Conservation (phyloP, 495 filamentous ascomycete species). For the Hyphodiscus hymeniophilus region DNA sequence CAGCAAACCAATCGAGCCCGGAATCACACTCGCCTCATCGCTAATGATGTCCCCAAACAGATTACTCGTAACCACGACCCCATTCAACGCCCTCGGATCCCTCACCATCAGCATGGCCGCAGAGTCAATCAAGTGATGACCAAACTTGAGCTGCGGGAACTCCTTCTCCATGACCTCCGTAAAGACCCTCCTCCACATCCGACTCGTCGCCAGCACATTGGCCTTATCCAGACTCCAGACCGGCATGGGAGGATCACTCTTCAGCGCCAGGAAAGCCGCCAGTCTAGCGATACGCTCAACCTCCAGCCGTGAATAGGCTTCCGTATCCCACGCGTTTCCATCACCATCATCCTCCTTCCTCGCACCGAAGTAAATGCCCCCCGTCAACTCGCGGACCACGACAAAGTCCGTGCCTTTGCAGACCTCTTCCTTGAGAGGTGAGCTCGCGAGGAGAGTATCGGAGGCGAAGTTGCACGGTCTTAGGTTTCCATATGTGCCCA, state of each 20-base stretch:
- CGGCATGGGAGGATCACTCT: conserved; percentile 67
- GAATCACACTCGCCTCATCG: conserved; percentile 95
- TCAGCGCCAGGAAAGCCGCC: conserved; percentile 73
- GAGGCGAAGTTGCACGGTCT: conserved; percentile 96
- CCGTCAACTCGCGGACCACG: conserved; percentile 89
- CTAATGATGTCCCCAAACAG: conserved; percentile 94
- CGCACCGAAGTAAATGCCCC: conserved; percentile 95
- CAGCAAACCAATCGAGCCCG: conserved; percentile 81
- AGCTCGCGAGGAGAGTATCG: conserved; percentile 75
- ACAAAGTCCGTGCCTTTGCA: conserved; percentile 89
- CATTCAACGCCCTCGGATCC: conserved; percentile 84
- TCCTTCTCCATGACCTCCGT: conserved; percentile 74
- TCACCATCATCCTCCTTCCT: conserved; percentile 78
- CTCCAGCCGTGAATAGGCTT: conserved; percentile 81
- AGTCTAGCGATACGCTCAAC: conserved; percentile 85
- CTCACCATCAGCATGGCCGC: conserved; percentile 98
- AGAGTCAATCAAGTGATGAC: conserved; percentile 90
- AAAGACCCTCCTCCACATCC: conserved; percentile 86
- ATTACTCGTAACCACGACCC: conserved; percentile 89
- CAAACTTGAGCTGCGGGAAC: conserved; percentile 78
- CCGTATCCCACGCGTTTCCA: conserved; percentile 77
- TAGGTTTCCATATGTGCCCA: conserved; percentile 93
- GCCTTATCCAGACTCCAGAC: conserved; percentile 95
- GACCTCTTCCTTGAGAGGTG: conserved; percentile 80
- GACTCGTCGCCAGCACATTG: conserved; percentile 85